These are phyloP conservation scores for Vachellia pachyceras DNA, from an alignment of 306 rosid species.

Conservation along the genomic window DNA sequence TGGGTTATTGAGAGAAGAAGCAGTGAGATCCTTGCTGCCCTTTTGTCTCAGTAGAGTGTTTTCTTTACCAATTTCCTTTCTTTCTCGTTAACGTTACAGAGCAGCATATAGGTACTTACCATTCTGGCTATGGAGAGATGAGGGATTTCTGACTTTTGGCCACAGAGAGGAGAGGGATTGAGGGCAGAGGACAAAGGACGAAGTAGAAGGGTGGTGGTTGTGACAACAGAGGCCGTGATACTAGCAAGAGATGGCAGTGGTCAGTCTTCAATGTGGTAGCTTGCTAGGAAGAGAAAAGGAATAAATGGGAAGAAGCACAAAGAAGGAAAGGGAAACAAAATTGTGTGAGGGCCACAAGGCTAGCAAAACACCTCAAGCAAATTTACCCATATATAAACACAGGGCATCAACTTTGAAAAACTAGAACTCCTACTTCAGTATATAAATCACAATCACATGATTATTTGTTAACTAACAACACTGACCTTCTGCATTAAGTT, in stretches of 20 bases:
- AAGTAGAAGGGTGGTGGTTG: not conserved
- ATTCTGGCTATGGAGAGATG: not conserved
- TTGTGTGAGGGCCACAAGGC: not conserved
- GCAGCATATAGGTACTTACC: too few relatives aligned
- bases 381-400: not conserved
- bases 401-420: constrained; percentile 25
- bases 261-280: not conserved
- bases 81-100: too few relatives aligned
- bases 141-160: not conserved
- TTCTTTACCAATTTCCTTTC: too few relatives aligned
- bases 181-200: not conserved
- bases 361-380: constrained; percentile 15
- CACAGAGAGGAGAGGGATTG: not conserved
- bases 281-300: not conserved
- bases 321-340: not conserved
- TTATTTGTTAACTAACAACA: constrained; percentile 29
- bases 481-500: constrained; percentile 78
- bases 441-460: constrained; percentile 28
- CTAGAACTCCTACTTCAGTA: constrained; percentile 15
- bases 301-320: not conserved
- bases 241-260: not conserved
- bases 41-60: too few relatives aligned
- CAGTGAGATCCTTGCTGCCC: too few relatives aligned
- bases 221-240: not conserved
- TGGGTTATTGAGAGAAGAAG: too few relatives aligned